phyloP scores from a whole-genome alignment of 2,329 filamentous ascomycete genomes.

The Didymella glomerata region DNA sequence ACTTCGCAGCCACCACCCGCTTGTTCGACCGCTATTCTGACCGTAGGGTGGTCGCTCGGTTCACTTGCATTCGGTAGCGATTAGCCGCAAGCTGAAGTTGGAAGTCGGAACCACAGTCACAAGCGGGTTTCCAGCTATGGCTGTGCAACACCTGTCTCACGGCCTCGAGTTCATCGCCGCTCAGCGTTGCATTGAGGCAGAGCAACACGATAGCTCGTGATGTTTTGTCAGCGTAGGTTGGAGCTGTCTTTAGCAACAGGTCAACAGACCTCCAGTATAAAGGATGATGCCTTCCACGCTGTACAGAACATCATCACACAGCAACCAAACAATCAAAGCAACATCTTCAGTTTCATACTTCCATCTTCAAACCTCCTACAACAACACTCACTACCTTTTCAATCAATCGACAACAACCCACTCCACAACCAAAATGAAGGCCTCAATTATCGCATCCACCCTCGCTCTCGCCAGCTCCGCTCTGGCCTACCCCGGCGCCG shows the following conservation, averaged over 20 bases:
- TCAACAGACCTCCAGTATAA: constrained; percentile 1
- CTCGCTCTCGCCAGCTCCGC: constrained; percentile 23
- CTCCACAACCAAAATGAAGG: constrained; percentile 30
- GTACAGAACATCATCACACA: constrained; percentile 16
- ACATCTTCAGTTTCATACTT: constrained; percentile 13
- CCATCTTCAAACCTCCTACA: constrained; percentile 11
- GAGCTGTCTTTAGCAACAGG: neutral
- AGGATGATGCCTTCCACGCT: neutral
- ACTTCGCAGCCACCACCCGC: constrained; percentile 14
- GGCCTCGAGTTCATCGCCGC: constrained; percentile 2
- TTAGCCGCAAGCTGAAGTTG: neutral
- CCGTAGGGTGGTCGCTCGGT: neutral
- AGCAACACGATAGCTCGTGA: constrained; percentile 4
- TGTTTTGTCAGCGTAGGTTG: neutral
- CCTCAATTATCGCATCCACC: constrained; percentile 25
- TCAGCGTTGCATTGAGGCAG: constrained; percentile 12
- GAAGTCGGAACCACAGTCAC: neutral
- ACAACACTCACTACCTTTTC: constrained; percentile 10
- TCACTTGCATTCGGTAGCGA: constrained; percentile 5
- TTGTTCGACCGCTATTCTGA: constrained; percentile 3
- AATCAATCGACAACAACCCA: constrained; percentile 12
- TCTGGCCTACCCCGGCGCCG: constrained; percentile 26
- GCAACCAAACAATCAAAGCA: constrained; percentile 22
- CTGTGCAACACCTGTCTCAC: constrained; percentile 5
- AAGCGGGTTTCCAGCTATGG: constrained; percentile 2